Evolutionary conservation across 148 eudicot species (phyloP).

Genomic region (Chenopodium suecicum): DNA sequence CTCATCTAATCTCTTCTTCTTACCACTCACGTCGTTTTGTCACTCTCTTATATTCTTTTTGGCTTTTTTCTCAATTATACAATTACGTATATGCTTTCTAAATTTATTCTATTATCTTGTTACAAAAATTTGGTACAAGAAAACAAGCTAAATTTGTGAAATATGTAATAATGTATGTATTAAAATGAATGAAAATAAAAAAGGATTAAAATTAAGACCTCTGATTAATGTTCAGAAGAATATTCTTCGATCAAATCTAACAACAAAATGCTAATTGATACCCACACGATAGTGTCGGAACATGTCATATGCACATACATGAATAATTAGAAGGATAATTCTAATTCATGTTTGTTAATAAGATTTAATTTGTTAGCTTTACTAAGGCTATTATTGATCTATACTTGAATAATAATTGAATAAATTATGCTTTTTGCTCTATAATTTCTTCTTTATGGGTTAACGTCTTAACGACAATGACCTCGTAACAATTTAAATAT

Average conservation of each 20-base stretch:
- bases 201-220: background rate
- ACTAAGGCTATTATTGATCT: background rate
- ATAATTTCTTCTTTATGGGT: background rate
- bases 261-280: background rate
- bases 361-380: background rate
- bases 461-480: background rate
- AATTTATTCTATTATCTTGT: background rate
- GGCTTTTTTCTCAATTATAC: background rate
- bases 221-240: constrained; percentile 9
- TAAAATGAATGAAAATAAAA: background rate
- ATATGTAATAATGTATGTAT: background rate
- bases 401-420: background rate
- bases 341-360: constrained; percentile 12
- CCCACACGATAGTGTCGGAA: constrained; percentile 6
- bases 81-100: background rate
- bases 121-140: background rate
- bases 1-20: constrained; percentile 17
- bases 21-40: constrained; percentile 18
- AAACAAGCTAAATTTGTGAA: background rate
- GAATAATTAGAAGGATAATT: background rate
- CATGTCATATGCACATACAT: background rate
- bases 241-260: constrained; percentile 23
- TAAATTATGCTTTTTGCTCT: background rate
- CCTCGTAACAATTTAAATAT: background rate
- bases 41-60: background rate